phyloP scores from a whole-genome alignment of 108 stramenopile genomes.

The Stephanodiscus minutulus region DNA sequence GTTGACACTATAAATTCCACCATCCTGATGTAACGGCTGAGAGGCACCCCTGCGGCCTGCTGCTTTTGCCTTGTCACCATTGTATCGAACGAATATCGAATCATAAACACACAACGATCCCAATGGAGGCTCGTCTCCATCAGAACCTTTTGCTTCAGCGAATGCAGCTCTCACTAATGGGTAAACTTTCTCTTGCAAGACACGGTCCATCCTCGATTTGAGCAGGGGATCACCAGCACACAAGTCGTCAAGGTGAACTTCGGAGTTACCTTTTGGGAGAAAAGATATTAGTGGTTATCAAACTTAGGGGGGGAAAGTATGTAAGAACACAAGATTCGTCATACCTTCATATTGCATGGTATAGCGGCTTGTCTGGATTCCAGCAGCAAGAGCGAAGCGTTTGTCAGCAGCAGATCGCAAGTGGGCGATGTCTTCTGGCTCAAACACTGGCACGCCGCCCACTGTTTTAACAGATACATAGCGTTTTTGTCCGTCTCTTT shows the following conservation, averaged over 20 bases:
- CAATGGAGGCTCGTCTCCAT: slow-evolving; percentile 9
- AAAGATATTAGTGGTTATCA: not conserved
- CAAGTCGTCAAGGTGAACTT: slow-evolving; percentile 44
- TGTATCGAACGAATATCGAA: slow-evolving; percentile 73
- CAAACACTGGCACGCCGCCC: slow-evolving; percentile 29
- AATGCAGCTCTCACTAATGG: slow-evolving; percentile 62
- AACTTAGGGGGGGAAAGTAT: not conserved
- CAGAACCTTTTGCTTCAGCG: slow-evolving; percentile 20
- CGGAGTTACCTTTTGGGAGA: slow-evolving; percentile 26
- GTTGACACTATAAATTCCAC: slow-evolving; percentile 71
- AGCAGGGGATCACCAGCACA: slow-evolving; percentile 32
- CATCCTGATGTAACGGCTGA: slow-evolving; percentile 75
- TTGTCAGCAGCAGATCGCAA: slow-evolving; percentile 40
- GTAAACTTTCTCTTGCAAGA: slow-evolving; percentile 55
- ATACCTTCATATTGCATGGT: slow-evolving; percentile 48
- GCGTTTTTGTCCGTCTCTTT: not conserved
- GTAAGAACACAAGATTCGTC: not conserved
- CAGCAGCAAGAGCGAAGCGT: slow-evolving; percentile 40
- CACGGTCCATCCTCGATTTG: slow-evolving; percentile 32
- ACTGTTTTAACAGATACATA: slow-evolving; percentile 34
- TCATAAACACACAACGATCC: slow-evolving; percentile 64
- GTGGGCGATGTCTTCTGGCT: slow-evolving; percentile 31
- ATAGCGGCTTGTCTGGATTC: slow-evolving; percentile 37
- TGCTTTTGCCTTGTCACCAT: slow-evolving; percentile 56
- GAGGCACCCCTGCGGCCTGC: slow-evolving; percentile 51